Conservation (phyloP, 306 rosid species). For the Corylus avellana region DNA sequence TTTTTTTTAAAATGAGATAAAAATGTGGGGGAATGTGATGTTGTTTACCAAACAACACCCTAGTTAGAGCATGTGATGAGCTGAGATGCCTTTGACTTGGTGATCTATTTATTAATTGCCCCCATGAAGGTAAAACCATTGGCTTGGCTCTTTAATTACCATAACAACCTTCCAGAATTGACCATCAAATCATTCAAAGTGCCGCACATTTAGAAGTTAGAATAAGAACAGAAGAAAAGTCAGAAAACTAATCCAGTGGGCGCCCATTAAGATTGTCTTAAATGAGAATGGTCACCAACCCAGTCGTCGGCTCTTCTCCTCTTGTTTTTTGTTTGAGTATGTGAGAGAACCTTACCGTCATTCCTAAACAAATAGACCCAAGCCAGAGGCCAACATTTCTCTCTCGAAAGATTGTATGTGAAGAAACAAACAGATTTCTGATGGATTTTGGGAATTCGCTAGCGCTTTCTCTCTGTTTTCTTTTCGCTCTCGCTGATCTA, state of each 20-base stretch:
- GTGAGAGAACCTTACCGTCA: too few species aligned
- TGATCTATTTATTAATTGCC: not conserved
- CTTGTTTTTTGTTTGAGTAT: not conserved
- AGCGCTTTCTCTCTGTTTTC: slow-evolving; percentile 36
- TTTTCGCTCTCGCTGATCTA: slow-evolving; percentile 45
- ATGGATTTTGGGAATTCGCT: slow-evolving; percentile 48
- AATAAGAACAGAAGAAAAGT: not conserved
- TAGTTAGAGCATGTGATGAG: too few species aligned
- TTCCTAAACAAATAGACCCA: not conserved
- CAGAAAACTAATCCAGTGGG: slow-evolving; percentile 23
- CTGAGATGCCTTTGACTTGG: too few species aligned
- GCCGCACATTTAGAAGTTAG: too few species aligned
- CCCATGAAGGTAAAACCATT: too few species aligned
- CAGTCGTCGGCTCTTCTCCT: not conserved
- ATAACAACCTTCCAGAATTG: slow-evolving; percentile 18
- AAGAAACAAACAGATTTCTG: not conserved
- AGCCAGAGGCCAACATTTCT: not conserved
- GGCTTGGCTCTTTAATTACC: not conserved
- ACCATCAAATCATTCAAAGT: too few species aligned
- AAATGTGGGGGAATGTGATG: too few species aligned
- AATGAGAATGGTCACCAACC: not conserved
- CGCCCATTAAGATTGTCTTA: slow-evolving; percentile 5
- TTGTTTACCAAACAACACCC: too few species aligned
- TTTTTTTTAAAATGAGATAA: too few species aligned
- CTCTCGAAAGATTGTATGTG: not conserved